These are phyloP conservation scores for Zygoascus biomembranicola DNA, from an alignment of 805 yeast species.

Conservation along the genomic window DNA sequence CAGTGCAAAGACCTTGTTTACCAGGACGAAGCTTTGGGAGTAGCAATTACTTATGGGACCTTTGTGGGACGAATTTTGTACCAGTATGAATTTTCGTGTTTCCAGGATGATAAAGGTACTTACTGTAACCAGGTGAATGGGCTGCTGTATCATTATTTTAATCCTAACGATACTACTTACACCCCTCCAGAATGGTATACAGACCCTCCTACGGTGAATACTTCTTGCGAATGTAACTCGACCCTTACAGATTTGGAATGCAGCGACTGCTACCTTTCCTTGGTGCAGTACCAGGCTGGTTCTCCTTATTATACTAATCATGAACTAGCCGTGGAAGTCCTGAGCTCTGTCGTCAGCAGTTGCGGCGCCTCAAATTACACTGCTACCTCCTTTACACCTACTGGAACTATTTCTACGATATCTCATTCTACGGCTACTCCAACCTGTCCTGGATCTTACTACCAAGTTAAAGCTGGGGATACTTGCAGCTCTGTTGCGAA, in stretches of 20 bases:
- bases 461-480: neutral
- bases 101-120: neutral
- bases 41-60: neutral
- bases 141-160: neutral
- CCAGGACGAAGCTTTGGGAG: neutral
- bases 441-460: neutral
- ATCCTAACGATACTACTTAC: neutral
- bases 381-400: neutral
- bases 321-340: neutral
- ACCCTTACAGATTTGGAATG: neutral
- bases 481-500: neutral
- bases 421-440: neutral
- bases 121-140: neutral
- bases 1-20: neutral
- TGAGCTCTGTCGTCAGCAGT: neutral
- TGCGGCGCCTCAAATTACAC: neutral
- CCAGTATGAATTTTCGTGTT: neutral
- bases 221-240: neutral
- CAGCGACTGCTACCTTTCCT: neutral
- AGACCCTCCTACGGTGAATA: neutral
- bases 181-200: neutral
- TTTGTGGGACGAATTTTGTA: neutral
- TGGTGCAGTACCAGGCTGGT: neutral
- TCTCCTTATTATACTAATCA: neutral
- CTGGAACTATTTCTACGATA: neutral